A percentile compares a stretch with the other conserved stretches of the same genome.
phyloP scores from a whole-genome alignment of 179 eudicot species.

The Pouteria campechiana region DNA sequence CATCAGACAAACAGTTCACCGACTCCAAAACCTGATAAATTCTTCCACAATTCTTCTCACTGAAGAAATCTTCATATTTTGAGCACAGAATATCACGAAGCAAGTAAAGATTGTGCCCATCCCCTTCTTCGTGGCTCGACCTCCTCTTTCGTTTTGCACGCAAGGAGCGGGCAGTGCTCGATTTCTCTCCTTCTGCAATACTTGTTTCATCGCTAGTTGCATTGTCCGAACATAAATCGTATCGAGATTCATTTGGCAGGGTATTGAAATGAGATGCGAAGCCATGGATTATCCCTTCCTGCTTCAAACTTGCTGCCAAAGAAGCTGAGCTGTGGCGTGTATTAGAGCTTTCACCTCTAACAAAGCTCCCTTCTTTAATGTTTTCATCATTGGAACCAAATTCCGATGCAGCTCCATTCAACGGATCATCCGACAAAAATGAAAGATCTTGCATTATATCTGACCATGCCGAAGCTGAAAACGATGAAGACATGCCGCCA shows the following conservation, averaged over 20 bases:
- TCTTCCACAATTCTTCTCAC: slow-evolving; percentile 24
- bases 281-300: too few species aligned
- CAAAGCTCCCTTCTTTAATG: slow-evolving; percentile 1
- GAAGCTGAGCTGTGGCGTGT: too few species aligned
- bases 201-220: background rate
- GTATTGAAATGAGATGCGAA: too few species aligned
- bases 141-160: slow-evolving; percentile 22
- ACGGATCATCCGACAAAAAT: slow-evolving; percentile 16
- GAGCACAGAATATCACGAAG: slow-evolving; percentile 25
- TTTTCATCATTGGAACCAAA: slow-evolving; percentile 3
- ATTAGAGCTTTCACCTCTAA: too few species aligned
- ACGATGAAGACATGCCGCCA: slow-evolving; percentile 16
- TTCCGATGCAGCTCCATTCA: slow-evolving; percentile 11
- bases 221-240: background rate
- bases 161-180: slow-evolving; percentile 3
- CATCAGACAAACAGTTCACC: slow-evolving; percentile 42
- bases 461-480: slow-evolving; percentile 52
- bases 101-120: slow-evolving; percentile 21
- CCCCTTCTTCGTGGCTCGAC: slow-evolving; percentile 13
- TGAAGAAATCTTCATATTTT: slow-evolving; percentile 15
- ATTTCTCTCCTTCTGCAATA: slow-evolving; percentile 3
- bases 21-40: slow-evolving; percentile 38
- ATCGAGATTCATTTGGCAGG: too few species aligned
- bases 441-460: slow-evolving; percentile 70
- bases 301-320: too few species aligned